Percentiles rank a stretch among this genome's conserved stretches.
These are phyloP conservation scores for Sherardia arvensis DNA, from an alignment of 257 asterid species.

Conservation along the genomic window DNA sequence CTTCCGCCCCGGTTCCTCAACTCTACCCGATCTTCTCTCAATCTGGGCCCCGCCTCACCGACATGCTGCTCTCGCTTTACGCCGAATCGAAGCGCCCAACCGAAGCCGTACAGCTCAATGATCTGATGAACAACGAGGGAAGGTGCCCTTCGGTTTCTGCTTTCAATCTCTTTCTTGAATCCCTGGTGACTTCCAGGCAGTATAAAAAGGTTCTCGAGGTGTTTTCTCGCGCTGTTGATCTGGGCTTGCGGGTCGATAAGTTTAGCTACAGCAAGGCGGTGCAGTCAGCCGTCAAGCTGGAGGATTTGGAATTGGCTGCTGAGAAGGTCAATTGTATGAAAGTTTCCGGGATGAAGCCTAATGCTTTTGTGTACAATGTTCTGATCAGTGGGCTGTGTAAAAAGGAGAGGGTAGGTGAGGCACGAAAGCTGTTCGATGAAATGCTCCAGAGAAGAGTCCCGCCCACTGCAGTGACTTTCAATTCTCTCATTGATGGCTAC, in stretches of 20 bases:
- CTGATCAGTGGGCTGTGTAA: constrained; percentile 70
- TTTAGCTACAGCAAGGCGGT: constrained; percentile 64
- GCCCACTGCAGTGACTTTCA: constrained; percentile 52
- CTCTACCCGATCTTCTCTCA: constrained; percentile 31
- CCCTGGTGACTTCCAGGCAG: constrained; percentile 33
- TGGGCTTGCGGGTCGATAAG: constrained; percentile 47
- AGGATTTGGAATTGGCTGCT: constrained; percentile 43
- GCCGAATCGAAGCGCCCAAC: constrained; percentile 44
- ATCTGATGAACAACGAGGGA: constrained; percentile 37
- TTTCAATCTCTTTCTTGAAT: constrained; percentile 20
- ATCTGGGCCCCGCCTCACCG: constrained; percentile 29
- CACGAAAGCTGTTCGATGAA: constrained; percentile 61
- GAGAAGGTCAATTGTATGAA: constrained; percentile 45
- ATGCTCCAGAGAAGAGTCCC: constrained; percentile 44
- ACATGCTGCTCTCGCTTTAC: constrained; percentile 42
- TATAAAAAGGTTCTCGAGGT: constrained; percentile 34
- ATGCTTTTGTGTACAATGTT: constrained; percentile 67
- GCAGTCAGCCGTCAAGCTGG: constrained; percentile 59
- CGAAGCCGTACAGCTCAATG: constrained; percentile 47
- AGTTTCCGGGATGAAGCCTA: constrained; percentile 27
- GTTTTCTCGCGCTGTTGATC: constrained; percentile 38
- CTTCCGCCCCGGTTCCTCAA: constrained; percentile 34
- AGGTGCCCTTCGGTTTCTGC: constrained; percentile 39
- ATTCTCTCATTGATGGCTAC: constrained; percentile 52
- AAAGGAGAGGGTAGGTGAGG: constrained; percentile 58